Percentiles rank a stretch among this genome's conserved stretches.
phyloP scores from a whole-genome alignment of 2,329 filamentous ascomycete species.

The Talaromyces amestolkiae region DNA sequence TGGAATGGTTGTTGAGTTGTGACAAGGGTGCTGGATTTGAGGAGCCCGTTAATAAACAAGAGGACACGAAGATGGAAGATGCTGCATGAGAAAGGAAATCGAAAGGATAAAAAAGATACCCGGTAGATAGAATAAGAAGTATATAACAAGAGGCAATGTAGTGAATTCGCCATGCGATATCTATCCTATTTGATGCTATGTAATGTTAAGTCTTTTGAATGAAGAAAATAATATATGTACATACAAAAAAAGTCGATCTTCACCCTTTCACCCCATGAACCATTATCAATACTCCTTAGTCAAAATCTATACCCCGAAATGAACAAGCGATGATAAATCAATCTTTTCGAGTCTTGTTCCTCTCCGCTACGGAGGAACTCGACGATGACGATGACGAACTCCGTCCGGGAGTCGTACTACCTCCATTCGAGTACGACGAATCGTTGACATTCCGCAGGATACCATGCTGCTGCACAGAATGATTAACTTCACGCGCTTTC shows the following conservation, averaged over 20 bases:
- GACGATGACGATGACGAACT: slow-evolving; percentile 6
- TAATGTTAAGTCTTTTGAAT: background rate
- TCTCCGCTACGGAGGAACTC: slow-evolving; percentile 1
- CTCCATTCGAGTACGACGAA: slow-evolving; percentile 25
- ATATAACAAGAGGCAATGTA: background rate
- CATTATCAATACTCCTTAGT: background rate
- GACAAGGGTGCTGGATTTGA: slow-evolving; percentile 38
- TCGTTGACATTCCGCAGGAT: slow-evolving; percentile 19
- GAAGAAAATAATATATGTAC: background rate
- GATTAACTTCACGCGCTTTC: slow-evolving; percentile 64
- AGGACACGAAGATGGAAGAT: slow-evolving; percentile 23
- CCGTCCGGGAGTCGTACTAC: background rate
- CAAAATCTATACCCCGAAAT: background rate
- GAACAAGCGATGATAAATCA: background rate
- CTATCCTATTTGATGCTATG: background rate
- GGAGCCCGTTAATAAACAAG: slow-evolving; percentile 24
- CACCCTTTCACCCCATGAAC: background rate
- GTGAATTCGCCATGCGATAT: background rate
- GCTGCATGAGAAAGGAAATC: slow-evolving; percentile 6
- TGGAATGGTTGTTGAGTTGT: slow-evolving; percentile 42
- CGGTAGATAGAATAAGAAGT: background rate
- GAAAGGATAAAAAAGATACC: background rate
- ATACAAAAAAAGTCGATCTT: background rate
- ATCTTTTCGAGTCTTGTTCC: slow-evolving; percentile 4
- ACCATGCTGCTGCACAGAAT: background rate